Conservation (phyloP, 2,329 filamentous ascomycete genomes). For the Leptographium procerum region DNA sequence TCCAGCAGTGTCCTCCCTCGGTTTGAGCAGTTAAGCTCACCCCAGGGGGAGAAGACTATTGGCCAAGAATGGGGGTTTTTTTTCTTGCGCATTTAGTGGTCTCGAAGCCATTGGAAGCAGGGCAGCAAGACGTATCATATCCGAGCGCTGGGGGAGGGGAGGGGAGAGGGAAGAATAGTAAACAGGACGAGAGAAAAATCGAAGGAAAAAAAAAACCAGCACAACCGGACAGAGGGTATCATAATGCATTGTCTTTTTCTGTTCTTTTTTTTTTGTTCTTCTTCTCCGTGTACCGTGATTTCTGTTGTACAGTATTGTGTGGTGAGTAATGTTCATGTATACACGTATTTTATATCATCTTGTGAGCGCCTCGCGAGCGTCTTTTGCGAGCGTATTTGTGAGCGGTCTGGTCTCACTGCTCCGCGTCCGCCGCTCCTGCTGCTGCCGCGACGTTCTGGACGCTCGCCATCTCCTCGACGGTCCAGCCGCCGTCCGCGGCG, state of each 20-base stretch:
- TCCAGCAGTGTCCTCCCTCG: slow-evolving; percentile 3
- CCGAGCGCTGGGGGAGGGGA: slow-evolving; percentile 34
- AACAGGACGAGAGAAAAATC: background rate
- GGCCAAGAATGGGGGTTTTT: slow-evolving; percentile 23
- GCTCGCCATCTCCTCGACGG: slow-evolving; percentile 62
- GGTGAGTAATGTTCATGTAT: background rate
- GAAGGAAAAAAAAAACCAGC: background rate
- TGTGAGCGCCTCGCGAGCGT: too few relatives aligned
- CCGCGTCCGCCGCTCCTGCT: slow-evolving; percentile 12
- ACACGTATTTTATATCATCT: too few relatives aligned
- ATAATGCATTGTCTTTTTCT: background rate
- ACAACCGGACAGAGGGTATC: too few relatives aligned
- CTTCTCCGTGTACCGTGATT: background rate
- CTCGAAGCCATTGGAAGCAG: slow-evolving; percentile 39
- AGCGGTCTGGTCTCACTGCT: too few relatives aligned
- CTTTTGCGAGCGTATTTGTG: too few relatives aligned
- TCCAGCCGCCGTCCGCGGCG: slow-evolving; percentile 51
- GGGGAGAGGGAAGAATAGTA: background rate
- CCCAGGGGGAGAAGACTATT: background rate
- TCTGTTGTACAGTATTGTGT: background rate
- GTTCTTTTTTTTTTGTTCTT: background rate
- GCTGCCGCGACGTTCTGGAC: slow-evolving; percentile 43
- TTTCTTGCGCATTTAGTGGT: slow-evolving; percentile 52
- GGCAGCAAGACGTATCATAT: slow-evolving; percentile 54
- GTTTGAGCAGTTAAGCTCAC: background rate